phyloP scores from a whole-genome alignment of 495 filamentous ascomycete genomes.

The Delitschia confertaspora region DNA sequence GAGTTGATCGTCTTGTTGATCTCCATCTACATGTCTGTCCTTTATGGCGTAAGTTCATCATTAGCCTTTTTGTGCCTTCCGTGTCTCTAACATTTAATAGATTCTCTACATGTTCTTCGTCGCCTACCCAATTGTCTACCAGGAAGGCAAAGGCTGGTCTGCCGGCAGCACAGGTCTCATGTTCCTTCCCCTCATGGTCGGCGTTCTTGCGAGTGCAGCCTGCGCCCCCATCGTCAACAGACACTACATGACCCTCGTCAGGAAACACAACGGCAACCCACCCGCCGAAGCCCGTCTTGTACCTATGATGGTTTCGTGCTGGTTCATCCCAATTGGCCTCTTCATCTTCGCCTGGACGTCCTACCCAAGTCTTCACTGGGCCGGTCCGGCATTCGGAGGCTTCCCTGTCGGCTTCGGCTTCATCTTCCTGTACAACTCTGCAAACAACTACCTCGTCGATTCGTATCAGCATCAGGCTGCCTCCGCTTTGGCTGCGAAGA shows the following conservation, averaged over 20 bases:
- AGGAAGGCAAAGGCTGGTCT: slow-evolving; percentile 63
- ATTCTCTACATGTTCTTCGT: neutral
- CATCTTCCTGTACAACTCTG: slow-evolving; percentile 77
- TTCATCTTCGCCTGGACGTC: slow-evolving; percentile 85
- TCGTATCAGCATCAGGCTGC: slow-evolving; percentile 81
- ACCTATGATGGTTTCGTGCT: slow-evolving; percentile 80
- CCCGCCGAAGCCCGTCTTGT: slow-evolving; percentile 69
- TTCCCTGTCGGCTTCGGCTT: slow-evolving; percentile 77
- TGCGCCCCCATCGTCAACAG: slow-evolving; percentile 67
- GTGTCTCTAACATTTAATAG: neutral
- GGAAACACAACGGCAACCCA: slow-evolving; percentile 55
- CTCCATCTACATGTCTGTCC: slow-evolving; percentile 66
- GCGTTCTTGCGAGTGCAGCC: slow-evolving; percentile 53
- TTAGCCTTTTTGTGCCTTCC: slow-evolving; percentile 38
- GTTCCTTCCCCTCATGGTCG: slow-evolving; percentile 68
- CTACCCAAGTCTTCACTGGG: slow-evolving; percentile 56
- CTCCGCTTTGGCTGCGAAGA: slow-evolving; percentile 76
- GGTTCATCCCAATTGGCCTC: slow-evolving; percentile 65
- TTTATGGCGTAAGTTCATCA: slow-evolving; percentile 80
- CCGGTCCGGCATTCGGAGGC: slow-evolving; percentile 62
- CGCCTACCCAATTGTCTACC: slow-evolving; percentile 70
- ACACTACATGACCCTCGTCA: slow-evolving; percentile 57
- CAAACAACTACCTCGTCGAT: slow-evolving; percentile 78
- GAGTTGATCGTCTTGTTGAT: slow-evolving; percentile 76
- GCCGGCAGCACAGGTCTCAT: slow-evolving; percentile 65